Evolutionary conservation across 176 grass and related monocot genomes (phyloP).

Genomic region (Themeda triandra): DNA sequence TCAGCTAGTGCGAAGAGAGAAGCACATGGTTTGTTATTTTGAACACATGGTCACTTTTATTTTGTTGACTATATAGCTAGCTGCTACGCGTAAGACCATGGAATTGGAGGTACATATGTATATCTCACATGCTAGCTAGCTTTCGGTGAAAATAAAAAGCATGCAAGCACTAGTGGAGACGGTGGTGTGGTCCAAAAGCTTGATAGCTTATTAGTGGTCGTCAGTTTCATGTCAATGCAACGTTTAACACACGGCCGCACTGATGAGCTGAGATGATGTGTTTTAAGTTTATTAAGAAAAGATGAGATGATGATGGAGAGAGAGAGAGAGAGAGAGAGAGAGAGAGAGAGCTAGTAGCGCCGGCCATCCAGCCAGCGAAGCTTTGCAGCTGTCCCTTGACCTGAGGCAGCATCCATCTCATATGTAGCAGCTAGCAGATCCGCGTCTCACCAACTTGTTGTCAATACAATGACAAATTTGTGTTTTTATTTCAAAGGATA

Average conservation of each 20-base stretch:
- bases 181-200: background rate
- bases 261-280: background rate
- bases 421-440: conserved; percentile 3
- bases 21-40: background rate
- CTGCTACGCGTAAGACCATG: too few relatives aligned
- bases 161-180: background rate
- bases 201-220: background rate
- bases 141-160: background rate
- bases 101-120: background rate
- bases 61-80: background rate
- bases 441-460: background rate
- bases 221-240: conserved; percentile 5
- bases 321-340: too few relatives aligned
- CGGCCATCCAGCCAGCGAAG: conserved; percentile 9
- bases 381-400: conserved; percentile 27
- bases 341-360: background rate
- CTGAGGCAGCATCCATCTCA: background rate
- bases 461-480: too few relatives aligned
- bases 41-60: background rate
- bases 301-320: too few relatives aligned
- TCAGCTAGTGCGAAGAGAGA: background rate
- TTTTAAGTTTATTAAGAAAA: background rate
- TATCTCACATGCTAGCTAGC: background rate
- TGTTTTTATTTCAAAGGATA: too few relatives aligned
- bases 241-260: conserved; percentile 28